phyloP scores from a whole-genome alignment of 2,329 filamentous ascomycete genomes.

The Ambrosiella xylebori region DNA sequence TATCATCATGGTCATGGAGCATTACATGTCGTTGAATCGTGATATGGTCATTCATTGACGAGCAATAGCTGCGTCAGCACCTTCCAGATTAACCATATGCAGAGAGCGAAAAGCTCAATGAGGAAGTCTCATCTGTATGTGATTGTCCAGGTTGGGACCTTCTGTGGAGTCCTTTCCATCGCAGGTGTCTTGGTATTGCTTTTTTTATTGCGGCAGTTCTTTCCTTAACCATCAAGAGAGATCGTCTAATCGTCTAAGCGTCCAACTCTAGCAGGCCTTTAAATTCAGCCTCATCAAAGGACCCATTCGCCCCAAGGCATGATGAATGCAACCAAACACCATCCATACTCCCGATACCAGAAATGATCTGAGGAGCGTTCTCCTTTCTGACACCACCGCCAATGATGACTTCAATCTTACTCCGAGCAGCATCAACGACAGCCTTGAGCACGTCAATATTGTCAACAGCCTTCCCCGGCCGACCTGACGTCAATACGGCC shows the following conservation, averaged over 20 bases:
- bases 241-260: not conserved
- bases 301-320: constrained; percentile 9
- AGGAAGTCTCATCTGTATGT: too few species aligned
- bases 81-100: not conserved
- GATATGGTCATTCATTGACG: not conserved
- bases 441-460: constrained; percentile 23
- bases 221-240: not conserved
- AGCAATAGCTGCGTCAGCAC: not conserved
- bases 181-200: not conserved
- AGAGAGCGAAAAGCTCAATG: too few species aligned
- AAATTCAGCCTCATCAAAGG: constrained; percentile 8
- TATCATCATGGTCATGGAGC: not conserved
- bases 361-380: constrained; percentile 20
- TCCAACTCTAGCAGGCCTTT: constrained; percentile 4
- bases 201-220: not conserved
- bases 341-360: not conserved
- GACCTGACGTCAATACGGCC: constrained; percentile 36
- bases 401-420: constrained; percentile 27
- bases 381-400: constrained; percentile 32
- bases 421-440: constrained; percentile 20
- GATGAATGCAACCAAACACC: constrained; percentile 14
- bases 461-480: constrained; percentile 23
- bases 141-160: too few species aligned
- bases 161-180: not conserved
- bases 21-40: not conserved